Percentiles rank a stretch among this genome's conserved stretches.
Conservation (phyloP, 805 yeast species). For the Diddensiella santjacobensis region DNA sequence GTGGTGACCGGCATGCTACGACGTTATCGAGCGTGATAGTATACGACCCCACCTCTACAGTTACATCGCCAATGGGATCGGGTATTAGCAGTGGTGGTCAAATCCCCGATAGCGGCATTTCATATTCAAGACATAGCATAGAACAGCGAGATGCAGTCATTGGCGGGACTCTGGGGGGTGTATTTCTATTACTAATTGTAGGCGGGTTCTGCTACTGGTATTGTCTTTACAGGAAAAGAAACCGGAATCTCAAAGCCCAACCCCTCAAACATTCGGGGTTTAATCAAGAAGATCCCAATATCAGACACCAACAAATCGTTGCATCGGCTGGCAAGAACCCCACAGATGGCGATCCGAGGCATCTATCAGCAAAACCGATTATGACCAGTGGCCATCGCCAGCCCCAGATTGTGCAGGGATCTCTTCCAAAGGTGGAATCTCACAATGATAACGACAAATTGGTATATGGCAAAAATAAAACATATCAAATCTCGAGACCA, state of each 20-base stretch:
- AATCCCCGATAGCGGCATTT: background rate
- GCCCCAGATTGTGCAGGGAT: background rate
- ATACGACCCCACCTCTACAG: background rate
- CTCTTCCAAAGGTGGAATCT: background rate
- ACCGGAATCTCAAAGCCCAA: background rate
- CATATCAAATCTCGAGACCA: background rate
- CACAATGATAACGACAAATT: constrained; percentile 1
- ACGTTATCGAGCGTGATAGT: constrained; percentile 3
- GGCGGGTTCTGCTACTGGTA: constrained; percentile 4
- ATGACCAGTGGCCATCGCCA: background rate
- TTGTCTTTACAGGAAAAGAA: background rate
- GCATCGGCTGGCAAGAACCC: background rate
- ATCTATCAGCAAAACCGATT: background rate
- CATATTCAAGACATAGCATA: background rate
- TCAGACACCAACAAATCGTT: background rate
- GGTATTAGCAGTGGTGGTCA: constrained; percentile 5
- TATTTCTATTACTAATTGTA: constrained; percentile 6
- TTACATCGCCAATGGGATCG: constrained; percentile 2
- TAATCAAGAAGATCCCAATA: background rate
- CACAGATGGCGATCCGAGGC: background rate
- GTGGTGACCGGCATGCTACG: background rate
- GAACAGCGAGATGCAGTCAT: constrained; percentile 12
- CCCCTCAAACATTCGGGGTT: background rate
- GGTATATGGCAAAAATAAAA: background rate
- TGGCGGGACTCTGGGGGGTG: constrained; percentile 19